Evolutionary conservation across 2,329 filamentous ascomycete genomes (phyloP).

Genomic region (Elsinoe fawcettii): DNA sequence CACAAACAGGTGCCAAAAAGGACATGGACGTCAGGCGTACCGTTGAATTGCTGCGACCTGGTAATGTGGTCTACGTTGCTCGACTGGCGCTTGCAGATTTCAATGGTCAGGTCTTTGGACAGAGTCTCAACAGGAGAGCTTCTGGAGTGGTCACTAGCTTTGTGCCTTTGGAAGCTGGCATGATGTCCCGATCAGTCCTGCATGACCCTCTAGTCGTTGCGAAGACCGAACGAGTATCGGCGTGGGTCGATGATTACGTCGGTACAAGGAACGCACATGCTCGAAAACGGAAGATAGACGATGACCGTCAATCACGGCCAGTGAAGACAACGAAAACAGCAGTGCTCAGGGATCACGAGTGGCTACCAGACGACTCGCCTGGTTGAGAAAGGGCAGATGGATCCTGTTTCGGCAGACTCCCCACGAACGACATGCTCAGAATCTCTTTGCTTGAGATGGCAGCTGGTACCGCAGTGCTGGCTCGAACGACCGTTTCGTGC

Average conservation of each 20-base stretch:
- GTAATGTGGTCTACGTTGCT: constrained; percentile 71
- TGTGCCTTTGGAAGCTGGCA: constrained; percentile 16
- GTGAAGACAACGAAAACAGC: not conserved
- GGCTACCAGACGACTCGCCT: constrained; percentile 15
- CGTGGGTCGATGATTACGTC: constrained; percentile 18
- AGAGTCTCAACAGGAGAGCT: constrained; percentile 64
- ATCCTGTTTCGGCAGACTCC: not conserved
- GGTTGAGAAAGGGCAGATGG: not conserved
- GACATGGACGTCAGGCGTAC: constrained; percentile 32
- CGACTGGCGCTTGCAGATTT: constrained; percentile 75
- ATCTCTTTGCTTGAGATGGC: not conserved
- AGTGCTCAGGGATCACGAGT: not conserved
- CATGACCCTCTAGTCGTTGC: not conserved
- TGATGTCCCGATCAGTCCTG: not conserved
- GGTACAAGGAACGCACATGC: constrained; percentile 12
- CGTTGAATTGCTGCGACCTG: constrained; percentile 49
- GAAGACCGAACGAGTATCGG: constrained; percentile 17
- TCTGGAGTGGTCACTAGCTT: constrained; percentile 60
- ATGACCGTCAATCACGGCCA: not conserved
- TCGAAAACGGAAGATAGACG: not conserved
- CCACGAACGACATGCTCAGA: not conserved
- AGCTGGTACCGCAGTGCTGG: not conserved
- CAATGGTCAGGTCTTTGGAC: constrained; percentile 69
- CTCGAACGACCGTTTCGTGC: not conserved
- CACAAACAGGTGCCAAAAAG: constrained; percentile 20